Base-by-base conservation (phyloP, 495 filamentous ascomycete species). In the Gamarada debralockiae region DNA sequence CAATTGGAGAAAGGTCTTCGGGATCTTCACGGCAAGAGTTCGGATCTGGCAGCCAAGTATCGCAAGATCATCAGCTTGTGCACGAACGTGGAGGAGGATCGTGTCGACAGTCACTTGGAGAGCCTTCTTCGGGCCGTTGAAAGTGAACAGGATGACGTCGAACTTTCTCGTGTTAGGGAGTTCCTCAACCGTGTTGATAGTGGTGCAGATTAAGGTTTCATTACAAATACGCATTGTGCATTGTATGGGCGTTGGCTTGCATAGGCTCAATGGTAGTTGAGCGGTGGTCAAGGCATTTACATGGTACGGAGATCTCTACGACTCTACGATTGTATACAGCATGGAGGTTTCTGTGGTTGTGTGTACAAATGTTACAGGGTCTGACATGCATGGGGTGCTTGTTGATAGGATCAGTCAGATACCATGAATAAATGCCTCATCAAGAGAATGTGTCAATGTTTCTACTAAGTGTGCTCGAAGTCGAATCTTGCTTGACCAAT, bases 171-270 rank as follows among this genome's bases (percentile, higher is more conserved):
- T 25, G 83, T 92, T 22, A 71, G 80, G 62, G 78, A 88, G 43
- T 90, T 92, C 63, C 65, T 92, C 54, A 79, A 81, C 21, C 84
- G 84, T 49, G 84, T 90, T 10, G 86, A 87, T 41, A 67, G 36
- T 54, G 49, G 9, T 49, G 43, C n/a, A n/a, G n/a, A 58, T 12
- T 42, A 13, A 47, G 21, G 33, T 24, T 22, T 27, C 20, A 36
- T 34, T 7, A 14, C 7, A 34, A 7, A 7, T 7, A 14, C 29
- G 7, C 7, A 7, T 7, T 34, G 7, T 34, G 29, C 29, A 44
- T 44, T 44, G 13, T 12, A 44, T 20, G 4, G 40, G 40, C 40
- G 40, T 22, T 9, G 38, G 6, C 7, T 34, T 7, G 29, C 29
- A 34, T 7, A 39, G 36, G 14, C 36, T 39, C 36, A 39, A 15